Percentiles rank a stretch among this genome's conserved stretches.
These are phyloP conservation scores for Xylariomycetidae sp. DNA, from an alignment of 2,329 filamentous ascomycete species.

Conservation along the genomic window DNA sequence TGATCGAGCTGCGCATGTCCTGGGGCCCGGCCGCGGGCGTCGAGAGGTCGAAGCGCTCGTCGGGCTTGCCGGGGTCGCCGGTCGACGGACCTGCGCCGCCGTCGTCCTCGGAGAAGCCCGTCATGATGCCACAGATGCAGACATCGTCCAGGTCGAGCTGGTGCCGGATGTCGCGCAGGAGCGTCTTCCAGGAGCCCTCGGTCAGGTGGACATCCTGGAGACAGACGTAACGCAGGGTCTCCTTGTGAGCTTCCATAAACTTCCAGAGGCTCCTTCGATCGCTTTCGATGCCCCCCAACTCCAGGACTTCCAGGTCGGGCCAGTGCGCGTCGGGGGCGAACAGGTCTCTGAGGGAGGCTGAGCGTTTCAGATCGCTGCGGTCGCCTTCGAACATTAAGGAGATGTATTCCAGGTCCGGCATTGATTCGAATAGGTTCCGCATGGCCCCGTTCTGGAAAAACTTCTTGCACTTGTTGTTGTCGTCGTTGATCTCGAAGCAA, in stretches of 20 bases:
- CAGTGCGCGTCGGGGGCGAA: conserved; percentile 19
- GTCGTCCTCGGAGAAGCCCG: conserved; percentile 13
- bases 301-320: conserved; percentile 17
- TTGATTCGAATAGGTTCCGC: conserved; percentile 18
- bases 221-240: conserved; percentile 19
- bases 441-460: conserved; percentile 16
- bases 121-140: conserved; percentile 20
- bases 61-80: neutral
- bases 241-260: conserved; percentile 18
- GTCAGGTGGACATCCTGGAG: conserved; percentile 17
- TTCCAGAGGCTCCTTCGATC: conserved; percentile 20
- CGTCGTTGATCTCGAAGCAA: conserved; percentile 15
- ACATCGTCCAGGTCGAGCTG: conserved; percentile 16
- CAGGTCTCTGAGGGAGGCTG: conserved; percentile 11
- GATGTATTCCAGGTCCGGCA: conserved; percentile 17
- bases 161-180: conserved; percentile 22
- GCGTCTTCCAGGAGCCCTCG: conserved; percentile 18
- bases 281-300: conserved; percentile 16
- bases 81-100: conserved; percentile 1
- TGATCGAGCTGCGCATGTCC: conserved; percentile 9
- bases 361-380: neutral
- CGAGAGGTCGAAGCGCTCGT: conserved; percentile 17
- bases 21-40: conserved; percentile 7
- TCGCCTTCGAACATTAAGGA: conserved; percentile 14
- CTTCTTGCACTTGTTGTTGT: conserved; percentile 10